Evolutionary conservation across 768 basidiomycete species (phyloP).

Genomic region (Tulasnella sp.): DNA sequence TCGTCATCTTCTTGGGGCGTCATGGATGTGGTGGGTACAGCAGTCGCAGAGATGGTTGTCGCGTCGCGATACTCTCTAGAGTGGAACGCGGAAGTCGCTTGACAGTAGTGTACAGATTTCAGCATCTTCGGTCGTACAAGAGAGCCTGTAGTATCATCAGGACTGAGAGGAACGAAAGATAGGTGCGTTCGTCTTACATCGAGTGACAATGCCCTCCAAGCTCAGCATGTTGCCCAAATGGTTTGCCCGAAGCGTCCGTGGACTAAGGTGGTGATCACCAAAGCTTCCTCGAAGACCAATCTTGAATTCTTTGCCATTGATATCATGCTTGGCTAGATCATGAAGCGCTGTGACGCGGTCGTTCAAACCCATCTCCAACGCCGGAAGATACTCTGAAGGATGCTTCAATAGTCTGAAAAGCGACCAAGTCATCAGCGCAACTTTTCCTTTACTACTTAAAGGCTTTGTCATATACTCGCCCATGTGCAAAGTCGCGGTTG

Average conservation of each 20-base stretch:
- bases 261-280: conserved; percentile 96
- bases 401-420: conserved; percentile 67
- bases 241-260: conserved; percentile 75
- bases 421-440: not conserved
- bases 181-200: conserved; percentile 40
- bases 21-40: conserved; percentile 74
- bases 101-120: conserved; percentile 91
- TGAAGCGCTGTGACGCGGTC: conserved; percentile 58
- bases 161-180: not conserved
- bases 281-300: conserved; percentile 93
- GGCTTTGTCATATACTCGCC: conserved; percentile 26
- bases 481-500: conserved; percentile 72
- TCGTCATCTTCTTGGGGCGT: conserved; percentile 90
- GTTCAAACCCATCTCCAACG: conserved; percentile 75
- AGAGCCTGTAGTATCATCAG: conserved; percentile 36
- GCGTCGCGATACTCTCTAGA: conserved; percentile 87
- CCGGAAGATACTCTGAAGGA: conserved; percentile 76
- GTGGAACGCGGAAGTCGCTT: conserved; percentile 75
- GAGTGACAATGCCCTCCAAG: conserved; percentile 93
- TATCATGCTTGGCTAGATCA: conserved; percentile 71
- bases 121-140: conserved; percentile 98
- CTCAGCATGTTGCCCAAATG: conserved; percentile 96
- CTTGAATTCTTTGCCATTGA: conserved; percentile 69
- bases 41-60: conserved; percentile 73
- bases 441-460: too few species aligned